A percentile compares a stretch with the other conserved stretches of the same genome.
phyloP scores from a whole-genome alignment of 345 rosid genomes.

The Populus simonii region DNA sequence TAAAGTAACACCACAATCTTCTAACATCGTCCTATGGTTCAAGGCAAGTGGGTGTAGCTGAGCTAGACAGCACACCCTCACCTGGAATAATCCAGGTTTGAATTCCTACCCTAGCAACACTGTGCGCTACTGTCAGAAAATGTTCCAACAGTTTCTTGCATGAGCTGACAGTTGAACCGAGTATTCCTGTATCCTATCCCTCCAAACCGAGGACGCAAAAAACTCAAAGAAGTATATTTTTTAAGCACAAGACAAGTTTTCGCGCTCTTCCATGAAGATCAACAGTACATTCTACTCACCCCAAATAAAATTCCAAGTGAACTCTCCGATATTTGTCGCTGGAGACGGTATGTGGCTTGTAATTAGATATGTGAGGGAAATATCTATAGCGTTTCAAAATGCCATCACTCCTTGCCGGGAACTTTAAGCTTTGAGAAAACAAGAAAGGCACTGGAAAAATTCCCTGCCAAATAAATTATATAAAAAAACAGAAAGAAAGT shows the following conservation, averaged over 20 bases:
- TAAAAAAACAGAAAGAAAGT: not conserved
- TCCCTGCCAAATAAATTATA: slow-evolving; percentile 41
- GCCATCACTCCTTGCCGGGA: slow-evolving; percentile 61
- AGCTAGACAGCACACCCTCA: not conserved
- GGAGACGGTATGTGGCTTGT: slow-evolving; percentile 36
- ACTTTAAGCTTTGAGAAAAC: slow-evolving; percentile 68
- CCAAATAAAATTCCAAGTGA: slow-evolving; percentile 81
- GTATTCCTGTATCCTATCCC: not conserved
- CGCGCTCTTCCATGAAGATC: not conserved
- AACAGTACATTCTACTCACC: slow-evolving; percentile 49
- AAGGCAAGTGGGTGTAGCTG: not conserved
- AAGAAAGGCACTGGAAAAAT: slow-evolving; percentile 68
- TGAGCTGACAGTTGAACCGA: not conserved
- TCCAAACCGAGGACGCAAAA: not conserved
- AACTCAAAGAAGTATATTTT: not conserved
- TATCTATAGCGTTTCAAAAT: slow-evolving; percentile 42
- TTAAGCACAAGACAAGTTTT: not conserved
- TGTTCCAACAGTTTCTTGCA: not conserved
- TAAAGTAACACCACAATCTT: not conserved
- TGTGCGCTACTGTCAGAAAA: not conserved
- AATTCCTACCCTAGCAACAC: not conserved
- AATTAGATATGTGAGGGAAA: slow-evolving; percentile 56
- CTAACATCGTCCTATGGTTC: not conserved
- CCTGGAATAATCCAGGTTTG: not conserved
- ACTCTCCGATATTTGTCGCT: slow-evolving; percentile 64